phyloP scores from a whole-genome alignment of 2,329 filamentous ascomycete genomes.

The Cryphonectria nitschkei region DNA sequence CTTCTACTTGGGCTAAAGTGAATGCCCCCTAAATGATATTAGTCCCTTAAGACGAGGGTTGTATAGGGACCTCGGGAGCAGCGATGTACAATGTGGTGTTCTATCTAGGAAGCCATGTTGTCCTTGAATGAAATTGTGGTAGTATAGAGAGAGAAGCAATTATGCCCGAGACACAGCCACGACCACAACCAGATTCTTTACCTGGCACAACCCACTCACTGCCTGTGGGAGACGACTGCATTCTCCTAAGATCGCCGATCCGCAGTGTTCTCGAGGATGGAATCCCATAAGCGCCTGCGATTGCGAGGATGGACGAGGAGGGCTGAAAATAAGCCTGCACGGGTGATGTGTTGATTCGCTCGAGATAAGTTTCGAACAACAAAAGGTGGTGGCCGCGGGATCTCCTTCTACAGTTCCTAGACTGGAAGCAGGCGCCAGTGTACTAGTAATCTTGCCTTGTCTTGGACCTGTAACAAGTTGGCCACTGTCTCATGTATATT shows the following conservation, averaged over 20 bases:
- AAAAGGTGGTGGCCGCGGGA: constrained; percentile 1
- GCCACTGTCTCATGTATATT: neutral
- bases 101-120: neutral
- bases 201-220: neutral
- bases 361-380: neutral
- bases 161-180: neutral
- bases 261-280: neutral
- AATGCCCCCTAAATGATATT: neutral
- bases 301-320: neutral
- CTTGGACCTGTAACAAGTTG: neutral
- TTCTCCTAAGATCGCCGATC: neutral
- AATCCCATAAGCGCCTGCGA: neutral
- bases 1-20: no score
- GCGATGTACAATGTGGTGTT: neutral
- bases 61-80: no score
- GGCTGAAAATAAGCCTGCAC: neutral
- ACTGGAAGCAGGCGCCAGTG: neutral
- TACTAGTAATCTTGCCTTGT: neutral
- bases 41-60: neutral
- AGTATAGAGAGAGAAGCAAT: neutral
- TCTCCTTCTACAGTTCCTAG: neutral
- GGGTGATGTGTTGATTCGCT: constrained; percentile 1
- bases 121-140: neutral
- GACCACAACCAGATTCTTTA: neutral
- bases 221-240: neutral